These are phyloP conservation scores for Schizophyllum commune DNA, from an alignment of 1,284 basidiomycete species.

Conservation along the genomic window DNA sequence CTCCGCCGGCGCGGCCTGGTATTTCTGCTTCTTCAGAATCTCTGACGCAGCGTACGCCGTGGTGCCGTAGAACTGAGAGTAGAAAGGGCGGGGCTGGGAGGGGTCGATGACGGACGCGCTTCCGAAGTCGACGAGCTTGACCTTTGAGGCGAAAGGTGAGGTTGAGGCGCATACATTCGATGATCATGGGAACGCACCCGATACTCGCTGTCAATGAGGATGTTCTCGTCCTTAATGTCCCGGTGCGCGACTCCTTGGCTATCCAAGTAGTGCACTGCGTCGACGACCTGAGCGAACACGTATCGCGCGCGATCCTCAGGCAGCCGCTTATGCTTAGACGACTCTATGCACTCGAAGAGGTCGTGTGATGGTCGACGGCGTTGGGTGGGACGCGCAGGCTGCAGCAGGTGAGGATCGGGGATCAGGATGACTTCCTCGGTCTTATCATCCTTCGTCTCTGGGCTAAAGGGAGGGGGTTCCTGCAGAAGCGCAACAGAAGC, in stretches of 20 bases:
- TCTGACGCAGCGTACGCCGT: slow-evolving; percentile 78
- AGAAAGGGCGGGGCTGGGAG: slow-evolving; percentile 53
- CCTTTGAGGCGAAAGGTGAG: slow-evolving; percentile 29
- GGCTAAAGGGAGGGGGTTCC: slow-evolving; percentile 4
- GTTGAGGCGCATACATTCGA: not conserved
- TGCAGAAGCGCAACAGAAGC: slow-evolving; percentile 15
- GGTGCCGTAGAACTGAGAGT: slow-evolving; percentile 75
- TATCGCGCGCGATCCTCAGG: slow-evolving; percentile 74
- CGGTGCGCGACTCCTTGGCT: slow-evolving; percentile 77
- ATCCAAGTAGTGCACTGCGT: slow-evolving; percentile 76
- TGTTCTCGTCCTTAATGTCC: slow-evolving; percentile 93
- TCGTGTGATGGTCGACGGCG: slow-evolving; percentile 78
- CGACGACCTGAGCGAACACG: slow-evolving; percentile 84
- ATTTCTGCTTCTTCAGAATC: slow-evolving; percentile 68
- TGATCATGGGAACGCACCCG: not conserved
- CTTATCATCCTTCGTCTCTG: not conserved
- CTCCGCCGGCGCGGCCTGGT: slow-evolving; percentile 76
- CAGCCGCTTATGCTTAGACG: slow-evolving; percentile 69
- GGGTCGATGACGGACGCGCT: slow-evolving; percentile 77
- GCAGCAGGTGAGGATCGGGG: not conserved
- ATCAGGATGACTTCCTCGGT: not conserved
- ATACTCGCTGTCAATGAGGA: slow-evolving; percentile 62
- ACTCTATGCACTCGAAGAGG: slow-evolving; percentile 91
- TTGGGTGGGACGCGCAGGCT: slow-evolving; percentile 35
- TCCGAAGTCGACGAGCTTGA: slow-evolving; percentile 93